Evolutionary conservation across 2,329 filamentous ascomycete species (phyloP), one percentile per base, ranked within the genome.

Genomic region (Lasiodiplodia sp.): DNA sequence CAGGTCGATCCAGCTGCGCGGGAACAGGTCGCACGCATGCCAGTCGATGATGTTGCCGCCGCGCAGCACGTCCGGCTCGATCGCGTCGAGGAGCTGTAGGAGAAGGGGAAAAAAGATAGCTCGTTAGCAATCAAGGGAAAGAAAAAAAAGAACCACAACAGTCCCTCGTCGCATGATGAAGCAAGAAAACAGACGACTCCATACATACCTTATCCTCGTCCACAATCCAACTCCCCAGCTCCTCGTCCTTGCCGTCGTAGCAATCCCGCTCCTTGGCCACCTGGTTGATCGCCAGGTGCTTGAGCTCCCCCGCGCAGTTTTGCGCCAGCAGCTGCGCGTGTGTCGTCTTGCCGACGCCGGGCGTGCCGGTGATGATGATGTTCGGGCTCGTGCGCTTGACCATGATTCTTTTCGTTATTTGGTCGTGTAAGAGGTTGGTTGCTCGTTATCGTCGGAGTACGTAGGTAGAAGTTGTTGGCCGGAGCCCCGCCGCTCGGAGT

Each of bases 1-100:
- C 2, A 99, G 87, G 78, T 99, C 96, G 76, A 99, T 91, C 93
- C 94, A 96, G 76, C 91, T 91, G 78, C 92, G 90, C 2, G 96
- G 96, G 77, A 98, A 98, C 25, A 98, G 82, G 75, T 98, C 96
- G 82, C 95, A 98, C 2, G 94, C 95, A 81, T 99, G 96, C 95
- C 96, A 99, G 82, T 99, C 96, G 76, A 99, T 92, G 73, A 99
- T 89, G 79, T 89, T 92, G 23, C 96, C 96, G 68, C 95, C 95
- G 69, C 72, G 69, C 18, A 79, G 87, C 49, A 92, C 86, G 70
- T 96, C 91, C 68, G 92, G 87, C 82, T 98, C 96, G 68, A 99
- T 91, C 58, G 92, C 88, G 78, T 99, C 96, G 25, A 99, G 86
- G 38, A 99, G 83, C 90, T 94, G 74, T 40, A 37, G 7, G 21